These are phyloP conservation scores for Sporothrix mexicana DNA, from an alignment of 2,329 filamentous ascomycete species.

Conservation along the genomic window DNA sequence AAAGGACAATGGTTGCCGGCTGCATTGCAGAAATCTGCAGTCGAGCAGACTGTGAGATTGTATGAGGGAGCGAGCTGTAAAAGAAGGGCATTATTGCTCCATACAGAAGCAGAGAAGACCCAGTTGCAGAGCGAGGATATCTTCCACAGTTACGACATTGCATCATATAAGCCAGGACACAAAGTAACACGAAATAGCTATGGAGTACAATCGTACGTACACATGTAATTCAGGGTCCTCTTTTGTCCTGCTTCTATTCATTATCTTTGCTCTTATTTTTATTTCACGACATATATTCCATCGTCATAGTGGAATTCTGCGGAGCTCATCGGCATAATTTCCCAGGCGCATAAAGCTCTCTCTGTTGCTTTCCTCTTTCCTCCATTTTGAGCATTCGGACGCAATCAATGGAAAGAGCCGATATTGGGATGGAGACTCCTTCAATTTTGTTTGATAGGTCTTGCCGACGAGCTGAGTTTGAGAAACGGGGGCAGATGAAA, in stretches of 20 bases:
- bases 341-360: not conserved
- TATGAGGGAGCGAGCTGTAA: not conserved
- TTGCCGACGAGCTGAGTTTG: slow-evolving; percentile 22
- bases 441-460: slow-evolving; percentile 27
- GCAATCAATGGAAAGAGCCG: not conserved
- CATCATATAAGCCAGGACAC: slow-evolving; percentile 27
- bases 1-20: not conserved
- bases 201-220: too few species aligned
- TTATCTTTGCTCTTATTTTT: not conserved
- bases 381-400: not conserved
- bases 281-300: too few species aligned
- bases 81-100: too few species aligned
- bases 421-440: not conserved
- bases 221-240: not conserved
- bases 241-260: not conserved
- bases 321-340: slow-evolving; percentile 10
- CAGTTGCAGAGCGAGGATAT: not conserved
- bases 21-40: slow-evolving; percentile 2
- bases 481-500: slow-evolving; percentile 23
- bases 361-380: not conserved
- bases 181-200: slow-evolving; percentile 4
- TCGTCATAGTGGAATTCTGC: not conserved
- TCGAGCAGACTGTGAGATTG: slow-evolving; percentile 1
- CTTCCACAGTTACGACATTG: slow-evolving; percentile 20
- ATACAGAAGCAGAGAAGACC: not conserved